Evolutionary conservation across 2,329 filamentous ascomycete species (phyloP), one percentile per base, ranked within the genome.

Genomic region (Apiospora arundinis): DNA sequence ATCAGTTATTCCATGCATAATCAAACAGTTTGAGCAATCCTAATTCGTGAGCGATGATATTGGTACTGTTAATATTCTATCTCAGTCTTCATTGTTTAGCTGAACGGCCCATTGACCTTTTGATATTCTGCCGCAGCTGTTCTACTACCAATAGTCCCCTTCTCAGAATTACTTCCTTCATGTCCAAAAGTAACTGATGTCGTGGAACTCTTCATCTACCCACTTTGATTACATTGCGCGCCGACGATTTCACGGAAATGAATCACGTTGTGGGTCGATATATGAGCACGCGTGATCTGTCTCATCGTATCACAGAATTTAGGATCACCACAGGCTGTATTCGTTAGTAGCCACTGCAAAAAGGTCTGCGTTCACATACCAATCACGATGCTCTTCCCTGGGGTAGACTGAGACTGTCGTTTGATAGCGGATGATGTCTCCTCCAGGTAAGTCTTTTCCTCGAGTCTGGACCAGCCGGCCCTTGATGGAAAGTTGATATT

Each of bases 351-450:
- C 23, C 23, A 56, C 49, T 56, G 23, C 14, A 28, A 56, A 23
- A 56, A 28, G 49, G 23, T 56, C 25, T 56, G 25, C 23, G 49
- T 16, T 56, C 49, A 56, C 25, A 56, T 56, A 56, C 25, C 25
- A 28, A 56, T 56, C 25, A 56, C 49, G 49, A 56, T 56, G 14
- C 49, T 56, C 25, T 56, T 16, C 49, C 25, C 25, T 56, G 49
- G 25, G 25, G 49, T 56, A 56, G 25, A 56, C 25, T 56, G 49
- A 56, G 49, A 28, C 25, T 56, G 25, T 28, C 49, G 23, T 28
- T 56, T 56, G 25, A 56, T 56, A 28, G 49, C 49, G 49, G 49
- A 56, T 28, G 25, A 56, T 56, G 49, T 56, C 25, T 56, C 49
- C 23, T 56, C 49, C 49, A 56, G 49, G 49, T 56, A 56, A 16